phyloP scores from a whole-genome alignment of 2,329 filamentous ascomycete species.

The Gremmenia infestans region DNA sequence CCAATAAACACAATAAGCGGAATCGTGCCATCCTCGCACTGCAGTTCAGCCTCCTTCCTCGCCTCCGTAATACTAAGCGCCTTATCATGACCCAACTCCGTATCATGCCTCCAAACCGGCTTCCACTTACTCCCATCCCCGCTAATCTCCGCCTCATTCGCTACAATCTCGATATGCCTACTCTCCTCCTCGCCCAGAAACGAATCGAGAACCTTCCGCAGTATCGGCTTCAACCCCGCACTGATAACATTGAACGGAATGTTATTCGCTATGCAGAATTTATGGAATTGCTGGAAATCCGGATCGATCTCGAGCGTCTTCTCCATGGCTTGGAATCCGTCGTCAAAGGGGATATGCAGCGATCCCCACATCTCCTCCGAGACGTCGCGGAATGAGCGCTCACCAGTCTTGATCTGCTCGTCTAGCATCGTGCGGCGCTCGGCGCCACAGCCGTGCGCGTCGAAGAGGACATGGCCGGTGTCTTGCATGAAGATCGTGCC shows the following conservation, averaged over 20 bases:
- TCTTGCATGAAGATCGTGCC: constrained; percentile 70
- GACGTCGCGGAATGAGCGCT: constrained; percentile 63
- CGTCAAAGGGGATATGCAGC: constrained; percentile 60
- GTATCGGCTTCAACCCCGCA: constrained; percentile 60
- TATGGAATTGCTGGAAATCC: constrained; percentile 59
- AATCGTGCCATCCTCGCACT: constrained; percentile 55
- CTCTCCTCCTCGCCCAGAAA: constrained; percentile 59
- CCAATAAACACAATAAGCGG: constrained; percentile 66
- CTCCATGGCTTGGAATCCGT: constrained; percentile 62
- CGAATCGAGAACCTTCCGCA: constrained; percentile 56
- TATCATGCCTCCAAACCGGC: constrained; percentile 63
- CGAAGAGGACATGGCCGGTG: constrained; percentile 64
- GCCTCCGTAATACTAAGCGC: constrained; percentile 59
- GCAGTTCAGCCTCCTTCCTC: constrained; percentile 46
- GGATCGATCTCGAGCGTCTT: constrained; percentile 57
- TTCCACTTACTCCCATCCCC: constrained; percentile 57
- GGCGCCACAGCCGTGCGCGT: constrained; percentile 57
- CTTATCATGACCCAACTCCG: constrained; percentile 62
- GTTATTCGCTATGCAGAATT: constrained; percentile 55
- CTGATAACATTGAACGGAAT: constrained; percentile 68
- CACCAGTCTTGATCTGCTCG: constrained; percentile 58
- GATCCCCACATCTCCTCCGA: constrained; percentile 69
- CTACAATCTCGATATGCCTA: constrained; percentile 59
- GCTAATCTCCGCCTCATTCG: constrained; percentile 59
- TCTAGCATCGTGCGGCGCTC: constrained; percentile 52